Conservation (phyloP, 371 early-diverging fungal genomes). For the Conidiobolus incongruus region DNA sequence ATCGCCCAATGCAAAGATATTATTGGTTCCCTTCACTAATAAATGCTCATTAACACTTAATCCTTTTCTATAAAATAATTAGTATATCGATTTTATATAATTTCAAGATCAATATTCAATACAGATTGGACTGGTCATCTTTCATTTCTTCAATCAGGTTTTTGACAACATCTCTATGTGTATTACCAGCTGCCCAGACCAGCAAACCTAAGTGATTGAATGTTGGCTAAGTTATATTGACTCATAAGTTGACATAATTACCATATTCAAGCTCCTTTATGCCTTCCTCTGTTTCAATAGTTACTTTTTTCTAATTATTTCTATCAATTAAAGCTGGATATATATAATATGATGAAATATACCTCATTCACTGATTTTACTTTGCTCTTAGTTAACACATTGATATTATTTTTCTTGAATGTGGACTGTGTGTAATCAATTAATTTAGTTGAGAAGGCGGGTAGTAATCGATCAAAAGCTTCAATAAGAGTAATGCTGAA, state of each 20-base stretch:
- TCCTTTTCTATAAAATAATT: too few species aligned
- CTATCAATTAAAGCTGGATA: too few species aligned
- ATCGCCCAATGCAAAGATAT: conserved; percentile 76
- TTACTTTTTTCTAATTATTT: too few species aligned
- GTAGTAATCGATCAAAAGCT: conserved; percentile 65
- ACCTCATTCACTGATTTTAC: conserved; percentile 71
- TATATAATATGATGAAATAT: conserved; percentile 56
- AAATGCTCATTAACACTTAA: conserved; percentile 69
- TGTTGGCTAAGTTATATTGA: too few species aligned
- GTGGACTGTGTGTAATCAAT: conserved; percentile 76
- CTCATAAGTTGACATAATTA: too few species aligned
- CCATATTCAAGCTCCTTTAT: conserved; percentile 57
- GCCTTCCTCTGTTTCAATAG: too few species aligned
- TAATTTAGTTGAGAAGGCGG: conserved; percentile 68
- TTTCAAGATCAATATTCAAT: too few species aligned
- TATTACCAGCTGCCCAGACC: conserved; percentile 91
- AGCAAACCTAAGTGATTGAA: too few species aligned
- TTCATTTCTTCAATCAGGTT: conserved; percentile 46
- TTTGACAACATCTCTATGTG: conserved; percentile 51
- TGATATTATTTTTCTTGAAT: conserved; percentile 67
- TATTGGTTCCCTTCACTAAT: conserved; percentile 39
- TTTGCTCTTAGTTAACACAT: conserved; percentile 64
- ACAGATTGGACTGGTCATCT: conserved; percentile 43
- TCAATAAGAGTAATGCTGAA: conserved; percentile 77
- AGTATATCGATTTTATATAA: too few species aligned